These are phyloP conservation scores for Xylariomycetidae sp. DNA, from an alignment of 2,329 filamentous ascomycete genomes.

Conservation along the genomic window DNA sequence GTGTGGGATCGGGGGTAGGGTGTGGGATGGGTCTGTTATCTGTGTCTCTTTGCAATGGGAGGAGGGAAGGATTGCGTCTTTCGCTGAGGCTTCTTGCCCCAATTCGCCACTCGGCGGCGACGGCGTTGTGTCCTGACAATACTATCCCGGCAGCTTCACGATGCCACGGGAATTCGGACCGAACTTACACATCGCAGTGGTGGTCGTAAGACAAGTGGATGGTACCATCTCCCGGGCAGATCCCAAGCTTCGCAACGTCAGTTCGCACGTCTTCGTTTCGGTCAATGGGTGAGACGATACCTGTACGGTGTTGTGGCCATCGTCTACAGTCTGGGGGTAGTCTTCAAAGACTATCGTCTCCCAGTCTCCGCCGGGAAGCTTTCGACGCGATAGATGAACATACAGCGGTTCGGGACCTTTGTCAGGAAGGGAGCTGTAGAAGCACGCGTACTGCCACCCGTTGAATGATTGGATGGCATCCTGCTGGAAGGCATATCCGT, in stretches of 20 bases:
- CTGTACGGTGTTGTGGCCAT: slow-evolving; percentile 48
- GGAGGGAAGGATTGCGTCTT: too few relatives aligned
- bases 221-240: slow-evolving; percentile 43
- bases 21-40: too few relatives aligned
- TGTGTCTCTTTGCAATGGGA: too few relatives aligned
- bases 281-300: slow-evolving; percentile 14
- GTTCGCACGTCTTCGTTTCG: slow-evolving; percentile 4
- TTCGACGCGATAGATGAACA: slow-evolving; percentile 39
- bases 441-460: slow-evolving; percentile 43
- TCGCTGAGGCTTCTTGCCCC: too few relatives aligned
- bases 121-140: too few relatives aligned
- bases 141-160: too few relatives aligned
- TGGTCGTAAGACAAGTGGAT: slow-evolving; percentile 49
- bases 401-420: slow-evolving; percentile 30
- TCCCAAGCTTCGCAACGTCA: slow-evolving; percentile 31
- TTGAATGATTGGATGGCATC: slow-evolving; percentile 39
- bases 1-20: too few relatives aligned
- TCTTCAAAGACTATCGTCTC: slow-evolving; percentile 41
- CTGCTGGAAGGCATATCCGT: slow-evolving; percentile 45
- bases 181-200: slow-evolving; percentile 34
- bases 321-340: slow-evolving; percentile 43
- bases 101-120: too few relatives aligned
- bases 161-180: too few relatives aligned
- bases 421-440: slow-evolving; percentile 29
- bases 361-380: slow-evolving; percentile 35